These are phyloP conservation scores for Penicillium turbatum DNA, from an alignment of 495 filamentous ascomycete species.

Conservation along the genomic window DNA sequence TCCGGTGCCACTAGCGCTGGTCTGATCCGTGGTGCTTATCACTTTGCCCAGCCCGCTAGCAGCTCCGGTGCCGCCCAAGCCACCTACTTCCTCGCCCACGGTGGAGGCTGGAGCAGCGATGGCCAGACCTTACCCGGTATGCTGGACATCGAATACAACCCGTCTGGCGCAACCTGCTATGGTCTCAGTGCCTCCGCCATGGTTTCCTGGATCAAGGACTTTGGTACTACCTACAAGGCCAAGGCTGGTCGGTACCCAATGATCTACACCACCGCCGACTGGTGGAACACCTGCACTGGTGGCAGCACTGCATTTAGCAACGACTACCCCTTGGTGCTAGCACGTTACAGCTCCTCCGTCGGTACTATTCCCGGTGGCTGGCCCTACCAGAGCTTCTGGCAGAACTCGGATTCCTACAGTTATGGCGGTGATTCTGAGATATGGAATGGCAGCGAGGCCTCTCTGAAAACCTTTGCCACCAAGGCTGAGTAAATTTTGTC, in stretches of 20 bases:
- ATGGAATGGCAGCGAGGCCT: constrained; percentile 24
- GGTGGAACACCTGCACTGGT: constrained; percentile 61
- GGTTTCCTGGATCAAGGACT: constrained; percentile 57
- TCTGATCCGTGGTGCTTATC: constrained; percentile 60
- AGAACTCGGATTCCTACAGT: constrained; percentile 37
- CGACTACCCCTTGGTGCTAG: constrained; percentile 56
- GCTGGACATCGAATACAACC: constrained; percentile 58
- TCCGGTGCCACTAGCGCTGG: constrained; percentile 48
- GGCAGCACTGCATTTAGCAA: constrained; percentile 47
- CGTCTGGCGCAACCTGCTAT: constrained; percentile 46
- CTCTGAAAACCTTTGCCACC: constrained; percentile 19
- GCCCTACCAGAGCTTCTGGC: constrained; percentile 59
- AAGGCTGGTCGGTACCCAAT: constrained; percentile 53
- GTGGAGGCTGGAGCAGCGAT: constrained; percentile 59
- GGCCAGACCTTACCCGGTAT: constrained; percentile 63
- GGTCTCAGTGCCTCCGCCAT: constrained; percentile 50
- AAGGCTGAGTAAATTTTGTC: not conserved
- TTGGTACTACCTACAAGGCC: constrained; percentile 52
- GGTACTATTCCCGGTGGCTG: constrained; percentile 57
- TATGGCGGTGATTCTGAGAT: constrained; percentile 26
- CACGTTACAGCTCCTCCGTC: constrained; percentile 44
- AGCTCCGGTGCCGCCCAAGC: constrained; percentile 53
- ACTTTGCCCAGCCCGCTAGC: constrained; percentile 55
- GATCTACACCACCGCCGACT: constrained; percentile 56
- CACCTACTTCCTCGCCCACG: constrained; percentile 55